Percentiles rank a stretch among this genome's conserved stretches.
Conservation (phyloP, 257 asterid species). For the Mitragyna speciosa region DNA sequence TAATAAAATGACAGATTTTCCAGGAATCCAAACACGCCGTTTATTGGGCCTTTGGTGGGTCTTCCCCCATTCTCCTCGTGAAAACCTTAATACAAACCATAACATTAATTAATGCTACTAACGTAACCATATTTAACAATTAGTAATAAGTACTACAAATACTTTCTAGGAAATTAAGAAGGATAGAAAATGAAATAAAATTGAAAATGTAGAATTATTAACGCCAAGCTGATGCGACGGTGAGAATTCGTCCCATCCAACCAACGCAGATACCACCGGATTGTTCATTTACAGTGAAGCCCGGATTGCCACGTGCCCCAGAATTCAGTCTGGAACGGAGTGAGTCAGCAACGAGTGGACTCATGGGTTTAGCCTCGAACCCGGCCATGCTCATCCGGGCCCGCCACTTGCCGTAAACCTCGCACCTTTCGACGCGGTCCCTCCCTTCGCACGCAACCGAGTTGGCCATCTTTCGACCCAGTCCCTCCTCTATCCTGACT, state of each 20-base stretch:
- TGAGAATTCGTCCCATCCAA: conserved; percentile 84
- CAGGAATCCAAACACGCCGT: conserved; percentile 6
- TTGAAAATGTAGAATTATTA: conserved; percentile 34
- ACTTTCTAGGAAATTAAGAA: neutral
- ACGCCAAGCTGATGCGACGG: conserved; percentile 91
- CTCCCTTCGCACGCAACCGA: conserved; percentile 92
- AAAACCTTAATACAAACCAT: conserved; percentile 24
- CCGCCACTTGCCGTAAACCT: conserved; percentile 87
- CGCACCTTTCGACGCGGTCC: conserved; percentile 88
- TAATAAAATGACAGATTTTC: neutral
- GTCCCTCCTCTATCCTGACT: conserved; percentile 66
- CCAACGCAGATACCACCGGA: conserved; percentile 76
- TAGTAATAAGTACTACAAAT: neutral
- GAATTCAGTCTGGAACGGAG: conserved; percentile 56
- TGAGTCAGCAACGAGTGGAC: conserved; percentile 53
- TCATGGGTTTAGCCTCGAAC: conserved; percentile 47
- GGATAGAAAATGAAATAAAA: neutral
- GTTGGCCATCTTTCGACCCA: conserved; percentile 69
- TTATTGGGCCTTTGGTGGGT: neutral
- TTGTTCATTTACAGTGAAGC: conserved; percentile 64
- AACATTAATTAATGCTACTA: conserved; percentile 16
- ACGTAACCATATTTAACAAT: conserved; percentile 20
- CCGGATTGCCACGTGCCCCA: conserved; percentile 83
- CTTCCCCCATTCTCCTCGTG: neutral
- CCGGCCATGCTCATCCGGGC: conserved; percentile 88